Evolutionary conservation across 129 eudicot genomes (phyloP).

Genomic region (Lactuca sativa): DNA sequence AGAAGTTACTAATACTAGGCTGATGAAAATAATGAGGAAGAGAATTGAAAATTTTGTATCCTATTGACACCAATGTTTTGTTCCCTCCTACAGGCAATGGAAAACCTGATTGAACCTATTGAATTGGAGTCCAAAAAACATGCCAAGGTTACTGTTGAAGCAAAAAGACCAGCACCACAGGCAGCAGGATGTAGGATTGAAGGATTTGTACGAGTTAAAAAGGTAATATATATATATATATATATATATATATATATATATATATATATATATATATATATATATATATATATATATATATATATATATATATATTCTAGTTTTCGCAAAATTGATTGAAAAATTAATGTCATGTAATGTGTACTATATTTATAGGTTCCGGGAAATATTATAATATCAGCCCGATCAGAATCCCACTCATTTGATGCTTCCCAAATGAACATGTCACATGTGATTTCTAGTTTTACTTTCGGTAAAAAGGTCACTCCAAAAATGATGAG

Average conservation of each 20-base stretch:
- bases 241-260: too few relatives aligned
- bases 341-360: too few relatives aligned
- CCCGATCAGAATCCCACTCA: slow-evolving; percentile 74
- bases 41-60: too few relatives aligned
- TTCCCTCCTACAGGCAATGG: slow-evolving; percentile 50
- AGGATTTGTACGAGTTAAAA: slow-evolving; percentile 74
- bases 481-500: slow-evolving; percentile 52
- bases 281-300: too few relatives aligned
- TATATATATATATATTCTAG: too few relatives aligned
- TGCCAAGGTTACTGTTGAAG: slow-evolving; percentile 30
- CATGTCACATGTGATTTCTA: slow-evolving; percentile 71
- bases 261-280: too few relatives aligned
- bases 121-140: slow-evolving; percentile 25
- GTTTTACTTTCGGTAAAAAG: slow-evolving; percentile 66
- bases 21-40: too few relatives aligned
- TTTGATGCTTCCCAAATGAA: slow-evolving; percentile 86
- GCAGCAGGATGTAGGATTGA: slow-evolving; percentile 78
- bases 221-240: slow-evolving; percentile 35
- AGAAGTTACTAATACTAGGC: not conserved
- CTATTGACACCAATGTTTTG: not conserved
- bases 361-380: slow-evolving; percentile 55
- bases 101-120: slow-evolving; percentile 50
- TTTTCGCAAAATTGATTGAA: too few relatives aligned
- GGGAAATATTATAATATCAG: slow-evolving; percentile 68
- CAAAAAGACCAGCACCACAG: slow-evolving; percentile 60